Evolutionary conservation across 2,329 filamentous ascomycete genomes (phyloP).

Genomic region (Curvularia eragrostidis): DNA sequence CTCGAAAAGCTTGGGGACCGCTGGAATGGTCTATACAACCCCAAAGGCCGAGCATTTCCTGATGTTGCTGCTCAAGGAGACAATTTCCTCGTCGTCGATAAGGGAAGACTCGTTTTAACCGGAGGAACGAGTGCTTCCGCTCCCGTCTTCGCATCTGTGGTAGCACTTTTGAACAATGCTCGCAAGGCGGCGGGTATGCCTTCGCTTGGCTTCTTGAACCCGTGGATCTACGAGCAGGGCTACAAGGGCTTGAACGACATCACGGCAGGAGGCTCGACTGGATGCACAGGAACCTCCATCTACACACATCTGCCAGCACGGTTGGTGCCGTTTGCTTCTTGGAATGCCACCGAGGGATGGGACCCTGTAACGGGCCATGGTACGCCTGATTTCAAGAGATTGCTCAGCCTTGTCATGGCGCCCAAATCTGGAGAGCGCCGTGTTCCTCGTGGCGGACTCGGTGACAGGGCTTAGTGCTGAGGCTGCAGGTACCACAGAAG

Average conservation of each 20-base stretch:
- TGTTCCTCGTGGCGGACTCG: conserved; percentile 13
- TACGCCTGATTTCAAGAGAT: conserved; percentile 46
- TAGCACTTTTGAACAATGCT: conserved; percentile 50
- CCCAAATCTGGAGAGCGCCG: conserved; percentile 26
- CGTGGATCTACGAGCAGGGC: conserved; percentile 53
- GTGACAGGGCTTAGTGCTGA: not conserved
- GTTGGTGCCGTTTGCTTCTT: conserved; percentile 55
- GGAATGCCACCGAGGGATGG: conserved; percentile 60
- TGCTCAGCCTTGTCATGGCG: conserved; percentile 37
- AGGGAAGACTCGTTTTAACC: conserved; percentile 40
- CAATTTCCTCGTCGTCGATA: conserved; percentile 46
- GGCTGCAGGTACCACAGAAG: not conserved
- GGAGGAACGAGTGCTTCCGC: conserved; percentile 51
- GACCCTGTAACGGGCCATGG: conserved; percentile 58
- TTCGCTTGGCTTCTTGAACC: conserved; percentile 50
- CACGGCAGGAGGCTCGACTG: conserved; percentile 54
- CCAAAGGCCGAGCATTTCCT: conserved; percentile 53
- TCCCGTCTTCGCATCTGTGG: conserved; percentile 48
- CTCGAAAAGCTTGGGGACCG: conserved; percentile 49
- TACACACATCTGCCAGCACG: conserved; percentile 49
- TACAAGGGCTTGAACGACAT: conserved; percentile 58
- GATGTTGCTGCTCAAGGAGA: conserved; percentile 53
- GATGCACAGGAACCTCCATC: conserved; percentile 53
- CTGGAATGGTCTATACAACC: conserved; percentile 54
- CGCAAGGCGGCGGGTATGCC: conserved; percentile 45